Evolutionary conservation across 257 asterid genomes (phyloP), one percentile per base, ranked within the genome.

Genomic region (Solanum bulbocastanum): DNA sequence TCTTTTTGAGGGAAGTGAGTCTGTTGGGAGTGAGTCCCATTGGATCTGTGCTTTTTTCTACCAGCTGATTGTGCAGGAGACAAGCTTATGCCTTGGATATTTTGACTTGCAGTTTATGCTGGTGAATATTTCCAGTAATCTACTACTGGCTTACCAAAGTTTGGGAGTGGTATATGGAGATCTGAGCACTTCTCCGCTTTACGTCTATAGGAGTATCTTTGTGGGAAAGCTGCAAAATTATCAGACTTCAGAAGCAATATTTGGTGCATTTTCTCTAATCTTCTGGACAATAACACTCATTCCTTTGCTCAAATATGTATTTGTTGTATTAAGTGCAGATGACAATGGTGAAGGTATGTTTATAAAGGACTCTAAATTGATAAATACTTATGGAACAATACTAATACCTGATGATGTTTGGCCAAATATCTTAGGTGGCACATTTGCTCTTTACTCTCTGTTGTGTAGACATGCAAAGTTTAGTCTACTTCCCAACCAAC

Each of bases 111-210:
- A 97, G 98, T 89, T 90, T 78, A 56, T 92, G 83, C 88, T 90
- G 92, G 92, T 84, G 79, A 89, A 89, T 88, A 85, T 93, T 86
- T 93, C 98, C 23, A 84, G 89, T 87, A 88, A 92, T 76, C 90
- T 97, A 87, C 58, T 95, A 36, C 93, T 97, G 76, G 98, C 98
- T 25, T 97, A 97, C 90, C 98, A 97, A 91, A 95, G 99, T 96
- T 90, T 95, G 33, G 99, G 99, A n/a, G 98, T 97, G 84, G 99
- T 97, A 62, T 97, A 93, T 86, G 99, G 99, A 90, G 98, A 96
- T 90, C 91, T 97, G 90, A 93, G 98, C 94, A 97, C 99, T 42
- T 96, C 99, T 25, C 99, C 98, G 8, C 97, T 97, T 37, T 97
- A 97, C 88, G 99, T 96, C 62, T 96, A 90, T 90, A 93, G 90